Evolutionary conservation across 306 rosid genomes (phyloP).

Genomic region (Mucuna pruriens): DNA sequence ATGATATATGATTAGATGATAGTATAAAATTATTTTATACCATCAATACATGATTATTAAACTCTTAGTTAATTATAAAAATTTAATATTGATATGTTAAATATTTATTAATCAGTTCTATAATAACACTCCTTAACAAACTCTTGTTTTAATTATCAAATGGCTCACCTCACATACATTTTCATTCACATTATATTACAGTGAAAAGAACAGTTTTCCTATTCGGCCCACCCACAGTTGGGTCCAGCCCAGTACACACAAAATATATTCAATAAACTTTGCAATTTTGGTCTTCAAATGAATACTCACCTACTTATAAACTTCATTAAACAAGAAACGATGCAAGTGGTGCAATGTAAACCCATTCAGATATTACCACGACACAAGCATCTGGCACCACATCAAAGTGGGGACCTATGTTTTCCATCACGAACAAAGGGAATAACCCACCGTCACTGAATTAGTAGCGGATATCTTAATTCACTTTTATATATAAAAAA

Average conservation of each 20-base stretch:
- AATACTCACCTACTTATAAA: neutral
- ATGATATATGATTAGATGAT: too few relatives aligned
- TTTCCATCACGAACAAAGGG: conserved; percentile 32
- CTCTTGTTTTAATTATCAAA: too few relatives aligned
- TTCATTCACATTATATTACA: too few relatives aligned
- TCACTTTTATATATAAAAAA: neutral
- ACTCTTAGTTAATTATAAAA: too few relatives aligned
- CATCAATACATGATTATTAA: too few relatives aligned
- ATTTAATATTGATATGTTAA: too few relatives aligned
- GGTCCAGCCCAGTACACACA: neutral
- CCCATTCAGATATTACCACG: neutral
- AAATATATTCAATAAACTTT: neutral
- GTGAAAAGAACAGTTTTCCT: neutral
- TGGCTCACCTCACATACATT: too few relatives aligned
- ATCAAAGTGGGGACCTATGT: conserved; percentile 39
- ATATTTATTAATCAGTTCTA: too few relatives aligned
- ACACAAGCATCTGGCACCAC: conserved; percentile 25
- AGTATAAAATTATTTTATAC: too few relatives aligned
- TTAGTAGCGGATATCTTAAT: neutral
- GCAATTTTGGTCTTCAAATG: neutral
- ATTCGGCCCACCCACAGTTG: neutral
- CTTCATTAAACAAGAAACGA: neutral
- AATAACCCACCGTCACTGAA: conserved; percentile 20
- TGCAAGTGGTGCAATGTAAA: neutral
- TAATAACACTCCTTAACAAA: too few relatives aligned